phyloP scores from a whole-genome alignment of 2,329 filamentous ascomycete species.

The Aspergillus intermedius region DNA sequence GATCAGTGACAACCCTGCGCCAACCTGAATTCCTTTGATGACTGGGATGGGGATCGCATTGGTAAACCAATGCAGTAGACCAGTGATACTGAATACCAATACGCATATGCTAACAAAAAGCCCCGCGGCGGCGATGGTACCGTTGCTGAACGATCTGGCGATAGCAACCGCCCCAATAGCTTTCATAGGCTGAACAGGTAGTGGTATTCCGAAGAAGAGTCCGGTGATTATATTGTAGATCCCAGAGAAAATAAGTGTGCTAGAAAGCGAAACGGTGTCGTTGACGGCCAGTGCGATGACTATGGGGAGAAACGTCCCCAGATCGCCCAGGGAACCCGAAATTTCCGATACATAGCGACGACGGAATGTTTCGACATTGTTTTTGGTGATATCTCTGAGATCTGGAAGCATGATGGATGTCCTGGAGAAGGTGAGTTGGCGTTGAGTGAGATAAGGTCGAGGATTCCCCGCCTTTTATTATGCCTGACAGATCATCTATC shows the following conservation, averaged over 20 bases:
- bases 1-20: conserved; percentile 76
- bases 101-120: conserved; percentile 70
- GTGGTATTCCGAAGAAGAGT: conserved; percentile 72
- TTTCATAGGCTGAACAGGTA: conserved; percentile 86
- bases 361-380: conserved; percentile 54
- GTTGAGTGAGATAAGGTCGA: too few species aligned
- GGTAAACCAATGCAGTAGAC: conserved; percentile 68
- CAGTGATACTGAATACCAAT: conserved; percentile 69
- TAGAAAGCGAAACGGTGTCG: conserved; percentile 70
- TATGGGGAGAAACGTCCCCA: conserved; percentile 82
- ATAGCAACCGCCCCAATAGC: conserved; percentile 91
- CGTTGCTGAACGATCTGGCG: conserved; percentile 56
- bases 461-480: too few species aligned
- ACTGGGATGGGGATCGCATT: conserved; percentile 75
- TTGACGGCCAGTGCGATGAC: conserved; percentile 78
- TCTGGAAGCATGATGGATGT: conserved; percentile 17
- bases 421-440: not conserved
- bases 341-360: conserved; percentile 63
- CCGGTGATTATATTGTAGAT: conserved; percentile 81
- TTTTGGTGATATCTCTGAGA: conserved; percentile 22
- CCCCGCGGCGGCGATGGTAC: conserved; percentile 74
- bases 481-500: too few species aligned
- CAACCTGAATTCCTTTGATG: conserved; percentile 90
- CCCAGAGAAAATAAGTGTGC: conserved; percentile 82
- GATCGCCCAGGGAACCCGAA: conserved; percentile 79